phyloP scores from a whole-genome alignment of 2,329 filamentous ascomycete genomes.

The Colletotrichum liriopes region DNA sequence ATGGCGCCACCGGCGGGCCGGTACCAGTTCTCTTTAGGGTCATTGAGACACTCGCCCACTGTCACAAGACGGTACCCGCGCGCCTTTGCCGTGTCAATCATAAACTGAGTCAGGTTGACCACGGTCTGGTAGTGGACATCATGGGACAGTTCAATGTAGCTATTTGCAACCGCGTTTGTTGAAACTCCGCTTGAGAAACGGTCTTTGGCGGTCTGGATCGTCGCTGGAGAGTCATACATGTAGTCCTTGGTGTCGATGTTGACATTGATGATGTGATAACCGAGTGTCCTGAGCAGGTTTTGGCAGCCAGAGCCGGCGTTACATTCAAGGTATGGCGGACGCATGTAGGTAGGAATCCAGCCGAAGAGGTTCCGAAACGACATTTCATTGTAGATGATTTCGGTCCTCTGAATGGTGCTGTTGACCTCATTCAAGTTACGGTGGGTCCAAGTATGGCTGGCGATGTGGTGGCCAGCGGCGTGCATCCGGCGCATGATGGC shows the following conservation, averaged over 20 bases:
- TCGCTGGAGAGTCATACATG: slow-evolving; percentile 63
- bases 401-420: slow-evolving; percentile 44
- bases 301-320: slow-evolving; percentile 39
- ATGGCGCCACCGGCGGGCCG: slow-evolving; percentile 49
- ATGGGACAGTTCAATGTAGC: slow-evolving; percentile 63
- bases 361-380: slow-evolving; percentile 58
- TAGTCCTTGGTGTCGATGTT: slow-evolving; percentile 77
- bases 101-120: slow-evolving; percentile 54
- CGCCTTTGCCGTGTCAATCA: slow-evolving; percentile 58
- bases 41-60: slow-evolving; percentile 71
- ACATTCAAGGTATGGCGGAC: slow-evolving; percentile 56
- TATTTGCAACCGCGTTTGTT: slow-evolving; percentile 45
- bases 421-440: slow-evolving; percentile 48
- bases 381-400: slow-evolving; percentile 52
- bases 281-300: slow-evolving; percentile 53
- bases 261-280: slow-evolving; percentile 71
- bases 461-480: slow-evolving; percentile 61
- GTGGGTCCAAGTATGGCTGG: slow-evolving; percentile 60
- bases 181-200: slow-evolving; percentile 58
- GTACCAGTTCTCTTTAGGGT: slow-evolving; percentile 69
- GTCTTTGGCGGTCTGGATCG: slow-evolving; percentile 61
- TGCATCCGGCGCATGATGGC: slow-evolving; percentile 59
- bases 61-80: slow-evolving; percentile 66
- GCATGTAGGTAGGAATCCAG: slow-evolving; percentile 61
- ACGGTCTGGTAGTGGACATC: slow-evolving; percentile 57